Evolutionary conservation across 1,284 basidiomycete species (phyloP), one percentile per base, ranked within the genome.

Genomic region (Phlebopus sp.): DNA sequence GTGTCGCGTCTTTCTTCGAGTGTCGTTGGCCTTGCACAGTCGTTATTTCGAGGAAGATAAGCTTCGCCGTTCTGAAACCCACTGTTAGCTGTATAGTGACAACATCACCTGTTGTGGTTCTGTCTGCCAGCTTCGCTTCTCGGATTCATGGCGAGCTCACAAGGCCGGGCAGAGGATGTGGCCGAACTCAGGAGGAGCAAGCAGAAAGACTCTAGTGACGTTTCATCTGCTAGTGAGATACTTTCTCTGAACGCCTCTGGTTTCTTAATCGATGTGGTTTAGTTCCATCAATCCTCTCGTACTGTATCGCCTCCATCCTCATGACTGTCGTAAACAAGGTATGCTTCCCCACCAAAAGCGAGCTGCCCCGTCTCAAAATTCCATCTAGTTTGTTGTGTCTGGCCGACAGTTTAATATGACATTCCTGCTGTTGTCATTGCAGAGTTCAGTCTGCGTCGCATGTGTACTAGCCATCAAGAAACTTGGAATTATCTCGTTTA

Each of bases 311-410:
- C 2, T 95, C 92, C 35, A 97, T 99, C 60, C 75, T 94, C 48
- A 99, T 99, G 97, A 99, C 97, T 0, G 82, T 99, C 40, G 84
- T 97, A 53, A 98, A 98, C 78, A 98, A 99, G 78, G 93, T 92
- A 53, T 38, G 76, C 19, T 31, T 42, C 15, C 5, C 18, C 21
- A 31, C n/a, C 8, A 25, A 31, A 13, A 18, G 23, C 18, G 15
- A 17, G 19, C 31, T 37, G 40, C 36, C 51, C 25, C 50, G 47
- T 37, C 38, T 46, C 15, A 25, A n/a, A 27, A 40, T 51, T 42
- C 49, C 40, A 3, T 46, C 2, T 54, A 96, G 92, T 98, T 88
- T 62, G 92, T 98, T 51, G 95, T 99, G 8, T 98, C 96, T 5
- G 97, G 97, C 4, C 76, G 77, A 31, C 70, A 91, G 58, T 99